These are phyloP conservation scores for Russula griseocarnosa DNA, from an alignment of 768 basidiomycete genomes.

Conservation along the genomic window DNA sequence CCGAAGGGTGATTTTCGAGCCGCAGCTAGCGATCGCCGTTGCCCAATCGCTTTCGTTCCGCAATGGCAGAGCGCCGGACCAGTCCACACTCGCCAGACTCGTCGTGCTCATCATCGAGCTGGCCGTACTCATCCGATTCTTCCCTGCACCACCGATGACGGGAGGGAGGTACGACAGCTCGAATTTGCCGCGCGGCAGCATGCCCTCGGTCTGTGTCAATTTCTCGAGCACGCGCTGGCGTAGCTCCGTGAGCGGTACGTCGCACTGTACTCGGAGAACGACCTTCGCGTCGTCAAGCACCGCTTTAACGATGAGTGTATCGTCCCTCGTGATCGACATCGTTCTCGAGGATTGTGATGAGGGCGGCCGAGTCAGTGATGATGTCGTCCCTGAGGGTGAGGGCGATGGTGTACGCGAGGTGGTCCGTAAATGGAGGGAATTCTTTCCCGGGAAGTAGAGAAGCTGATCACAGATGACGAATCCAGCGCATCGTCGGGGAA, in stretches of 20 bases:
- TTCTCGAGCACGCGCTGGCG: slow-evolving; percentile 60
- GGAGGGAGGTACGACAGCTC: slow-evolving; percentile 52
- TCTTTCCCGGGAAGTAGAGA: neutral
- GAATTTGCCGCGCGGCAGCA: slow-evolving; percentile 53
- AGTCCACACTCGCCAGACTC: slow-evolving; percentile 23
- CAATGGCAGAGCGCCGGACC: slow-evolving; percentile 12
- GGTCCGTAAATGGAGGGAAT: neutral
- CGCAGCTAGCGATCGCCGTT: slow-evolving; percentile 16
- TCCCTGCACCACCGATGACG: slow-evolving; percentile 29
- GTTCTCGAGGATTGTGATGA: slow-evolving; percentile 19
- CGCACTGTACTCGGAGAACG: slow-evolving; percentile 51
- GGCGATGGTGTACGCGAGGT: neutral
- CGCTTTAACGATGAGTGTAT: slow-evolving; percentile 57
- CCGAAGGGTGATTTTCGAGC: slow-evolving; percentile 21
- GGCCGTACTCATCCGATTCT: slow-evolving; percentile 13
- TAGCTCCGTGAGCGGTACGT: slow-evolving; percentile 48
- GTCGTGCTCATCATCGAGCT: slow-evolving; percentile 6
- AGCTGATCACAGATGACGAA: neutral
- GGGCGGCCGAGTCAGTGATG: neutral
- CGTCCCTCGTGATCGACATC: slow-evolving; percentile 12
- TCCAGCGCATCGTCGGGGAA: neutral
- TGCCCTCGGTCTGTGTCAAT: slow-evolving; percentile 57
- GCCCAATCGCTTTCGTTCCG: slow-evolving; percentile 19
- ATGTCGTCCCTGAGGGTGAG: neutral
- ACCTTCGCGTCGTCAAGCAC: slow-evolving; percentile 58